Evolutionary conservation across 495 filamentous ascomycete genomes (phyloP).

Genomic region (Penicillium dipodomyicola): DNA sequence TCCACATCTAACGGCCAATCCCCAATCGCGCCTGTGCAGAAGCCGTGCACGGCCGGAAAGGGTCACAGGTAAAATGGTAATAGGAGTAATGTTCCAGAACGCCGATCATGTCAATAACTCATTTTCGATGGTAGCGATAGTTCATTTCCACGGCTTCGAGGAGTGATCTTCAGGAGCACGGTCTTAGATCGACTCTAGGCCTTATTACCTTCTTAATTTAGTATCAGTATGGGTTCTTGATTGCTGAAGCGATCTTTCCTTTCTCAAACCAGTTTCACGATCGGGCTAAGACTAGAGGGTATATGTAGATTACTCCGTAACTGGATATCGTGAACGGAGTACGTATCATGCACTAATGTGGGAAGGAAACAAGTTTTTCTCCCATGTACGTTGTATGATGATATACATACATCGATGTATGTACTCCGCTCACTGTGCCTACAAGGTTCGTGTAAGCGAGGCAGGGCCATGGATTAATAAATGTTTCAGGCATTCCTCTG

Average conservation of each 20-base stretch:
- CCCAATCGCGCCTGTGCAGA: slow-evolving; percentile 21
- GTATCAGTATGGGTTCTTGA: not conserved
- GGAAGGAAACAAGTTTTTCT: not conserved
- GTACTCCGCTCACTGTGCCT: not conserved
- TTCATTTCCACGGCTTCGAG: not conserved
- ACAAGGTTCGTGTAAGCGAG: slow-evolving; percentile 28
- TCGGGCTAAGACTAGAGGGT: not conserved
- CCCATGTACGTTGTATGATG: not conserved
- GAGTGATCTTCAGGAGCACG: slow-evolving; percentile 12
- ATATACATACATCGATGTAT: not conserved
- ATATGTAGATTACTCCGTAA: not conserved
- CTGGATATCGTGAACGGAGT: not conserved
- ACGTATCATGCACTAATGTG: not conserved
- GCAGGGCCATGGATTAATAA: slow-evolving; percentile 12
- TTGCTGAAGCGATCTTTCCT: not conserved
- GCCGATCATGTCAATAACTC: slow-evolving; percentile 23
- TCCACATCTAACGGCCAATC: slow-evolving; percentile 27
- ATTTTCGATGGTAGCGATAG: slow-evolving; percentile 1
- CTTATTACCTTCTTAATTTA: slow-evolving; percentile 8
- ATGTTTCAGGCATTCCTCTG: not conserved
- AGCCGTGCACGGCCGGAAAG: slow-evolving; percentile 24
- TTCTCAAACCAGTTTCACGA: not conserved
- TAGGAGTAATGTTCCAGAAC: slow-evolving; percentile 25
- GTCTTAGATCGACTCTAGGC: slow-evolving; percentile 7
- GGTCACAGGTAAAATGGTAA: slow-evolving; percentile 7